phyloP scores from a whole-genome alignment of 352 stramenopile species.

The Globisporangium ultimum region DNA sequence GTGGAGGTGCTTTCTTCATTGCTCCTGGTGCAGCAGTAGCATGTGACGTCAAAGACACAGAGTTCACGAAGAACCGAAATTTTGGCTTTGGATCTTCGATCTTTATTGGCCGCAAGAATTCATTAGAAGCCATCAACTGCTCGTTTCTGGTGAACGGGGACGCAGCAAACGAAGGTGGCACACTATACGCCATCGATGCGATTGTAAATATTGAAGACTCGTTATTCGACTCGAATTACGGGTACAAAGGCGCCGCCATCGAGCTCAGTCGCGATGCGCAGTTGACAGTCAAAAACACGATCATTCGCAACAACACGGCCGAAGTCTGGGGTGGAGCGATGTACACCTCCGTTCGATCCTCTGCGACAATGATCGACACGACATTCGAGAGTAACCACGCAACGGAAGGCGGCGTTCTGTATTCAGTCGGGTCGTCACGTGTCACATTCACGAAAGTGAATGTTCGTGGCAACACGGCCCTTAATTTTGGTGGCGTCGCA shows the following conservation, averaged over 20 bases:
- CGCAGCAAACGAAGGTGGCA: conserved; percentile 33
- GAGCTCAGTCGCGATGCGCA: conserved; percentile 35
- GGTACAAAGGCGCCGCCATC: conserved; percentile 40
- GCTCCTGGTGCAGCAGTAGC: conserved; percentile 26
- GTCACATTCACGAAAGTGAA: conserved; percentile 18
- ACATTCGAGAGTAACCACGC: conserved; percentile 38
- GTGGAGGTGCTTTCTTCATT: conserved; percentile 44
- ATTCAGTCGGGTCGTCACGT: conserved; percentile 31
- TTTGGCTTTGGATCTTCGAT: conserved; percentile 45
- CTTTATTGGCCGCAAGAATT: conserved; percentile 54
- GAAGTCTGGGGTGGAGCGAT: conserved; percentile 34
- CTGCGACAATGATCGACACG: conserved; percentile 26
- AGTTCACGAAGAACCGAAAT: conserved; percentile 44
- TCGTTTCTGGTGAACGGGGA: conserved; percentile 34
- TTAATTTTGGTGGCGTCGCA: conserved; percentile 45
- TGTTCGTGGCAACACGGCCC: conserved; percentile 24
- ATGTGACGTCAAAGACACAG: conserved; percentile 23
- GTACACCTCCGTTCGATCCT: conserved; percentile 39
- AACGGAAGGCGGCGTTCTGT: conserved; percentile 42
- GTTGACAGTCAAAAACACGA: conserved; percentile 24
- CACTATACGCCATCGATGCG: conserved; percentile 43
- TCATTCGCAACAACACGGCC: conserved; percentile 37
- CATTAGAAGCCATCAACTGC: conserved; percentile 16
- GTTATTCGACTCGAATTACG: conserved; percentile 39
- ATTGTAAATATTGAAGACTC: conserved; percentile 25